Evolutionary conservation across 2,329 filamentous ascomycete genomes (phyloP).

Genomic region (Pseudogymnoascus sp.): DNA sequence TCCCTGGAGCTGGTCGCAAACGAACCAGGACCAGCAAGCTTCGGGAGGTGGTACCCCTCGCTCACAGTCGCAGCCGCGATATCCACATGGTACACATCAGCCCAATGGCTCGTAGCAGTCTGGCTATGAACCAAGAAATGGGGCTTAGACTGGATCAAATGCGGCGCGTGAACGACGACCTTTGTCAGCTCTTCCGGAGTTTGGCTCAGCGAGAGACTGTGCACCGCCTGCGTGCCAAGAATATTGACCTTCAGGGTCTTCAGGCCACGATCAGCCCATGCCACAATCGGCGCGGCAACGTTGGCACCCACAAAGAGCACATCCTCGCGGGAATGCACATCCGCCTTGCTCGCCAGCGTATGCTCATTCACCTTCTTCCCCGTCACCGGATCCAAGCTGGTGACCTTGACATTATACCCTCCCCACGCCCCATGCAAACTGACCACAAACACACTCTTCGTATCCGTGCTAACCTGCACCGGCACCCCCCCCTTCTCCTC

Average conservation of each 20-base stretch:
- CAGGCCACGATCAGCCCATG: constrained; percentile 59
- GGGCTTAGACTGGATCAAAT: constrained; percentile 59
- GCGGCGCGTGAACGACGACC: constrained; percentile 63
- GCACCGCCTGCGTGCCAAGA: constrained; percentile 50
- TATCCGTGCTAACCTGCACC: constrained; percentile 64
- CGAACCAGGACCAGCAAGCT: constrained; percentile 58
- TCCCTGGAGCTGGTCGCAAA: constrained; percentile 72
- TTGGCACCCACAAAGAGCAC: constrained; percentile 71
- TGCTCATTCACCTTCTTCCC: constrained; percentile 67
- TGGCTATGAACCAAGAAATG: constrained; percentile 82
- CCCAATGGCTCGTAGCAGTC: constrained; percentile 63
- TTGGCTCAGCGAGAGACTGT: constrained; percentile 43
- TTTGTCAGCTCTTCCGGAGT: constrained; percentile 44
- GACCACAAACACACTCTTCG: constrained; percentile 66
- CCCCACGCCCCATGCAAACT: constrained; percentile 61
- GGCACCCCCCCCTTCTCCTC: constrained; percentile 60
- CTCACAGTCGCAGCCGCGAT: constrained; percentile 57
- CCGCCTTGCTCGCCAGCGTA: constrained; percentile 62
- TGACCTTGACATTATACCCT: constrained; percentile 69
- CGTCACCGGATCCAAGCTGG: constrained; percentile 61
- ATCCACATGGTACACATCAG: constrained; percentile 78
- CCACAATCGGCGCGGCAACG: constrained; percentile 64
- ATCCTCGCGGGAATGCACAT: constrained; percentile 55
- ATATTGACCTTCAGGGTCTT: constrained; percentile 63
- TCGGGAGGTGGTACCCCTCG: constrained; percentile 75